phyloP scores from a whole-genome alignment of 441 rosid species.

The Theobroma grandiflorum region DNA sequence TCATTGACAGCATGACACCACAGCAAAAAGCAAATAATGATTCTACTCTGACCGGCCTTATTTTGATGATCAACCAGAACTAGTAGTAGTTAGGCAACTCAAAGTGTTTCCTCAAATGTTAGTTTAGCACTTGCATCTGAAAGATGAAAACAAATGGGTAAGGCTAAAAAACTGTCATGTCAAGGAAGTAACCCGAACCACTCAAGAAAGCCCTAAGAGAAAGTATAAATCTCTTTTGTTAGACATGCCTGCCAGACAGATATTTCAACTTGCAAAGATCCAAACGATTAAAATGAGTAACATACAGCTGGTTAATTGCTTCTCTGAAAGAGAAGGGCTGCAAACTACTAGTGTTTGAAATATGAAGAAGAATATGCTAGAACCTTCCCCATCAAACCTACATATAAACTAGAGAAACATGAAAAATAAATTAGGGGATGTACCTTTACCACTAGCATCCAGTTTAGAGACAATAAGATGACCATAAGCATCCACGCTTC shows the following conservation, averaged over 20 bases:
- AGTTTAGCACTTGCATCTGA: not conserved
- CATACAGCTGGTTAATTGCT: no score
- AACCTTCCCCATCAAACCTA: not conserved
- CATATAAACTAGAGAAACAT: not conserved
- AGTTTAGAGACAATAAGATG: conserved; percentile 66
- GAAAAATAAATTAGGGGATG: not conserved
- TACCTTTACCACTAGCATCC: conserved; percentile 54
- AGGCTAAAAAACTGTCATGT: not conserved
- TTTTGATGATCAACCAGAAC: not conserved
- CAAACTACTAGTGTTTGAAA: not conserved
- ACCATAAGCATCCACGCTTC: conserved; percentile 70
- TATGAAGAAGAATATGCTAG: not conserved
- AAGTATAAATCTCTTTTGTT: not conserved
- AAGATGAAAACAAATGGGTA: not conserved
- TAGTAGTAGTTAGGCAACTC: not conserved
- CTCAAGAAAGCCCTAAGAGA: not conserved
- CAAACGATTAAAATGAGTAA: not conserved
- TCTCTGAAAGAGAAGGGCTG: not conserved
- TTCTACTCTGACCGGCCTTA: not conserved
- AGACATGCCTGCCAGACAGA: no score
- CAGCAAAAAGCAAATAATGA: not conserved
- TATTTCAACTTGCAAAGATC: not conserved
- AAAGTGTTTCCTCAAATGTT: not conserved
- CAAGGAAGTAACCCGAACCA: not conserved
- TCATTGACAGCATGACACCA: not conserved